Conservation (phyloP, 2,329 filamentous ascomycete genomes). For the Fusarium phyllophilum region DNA sequence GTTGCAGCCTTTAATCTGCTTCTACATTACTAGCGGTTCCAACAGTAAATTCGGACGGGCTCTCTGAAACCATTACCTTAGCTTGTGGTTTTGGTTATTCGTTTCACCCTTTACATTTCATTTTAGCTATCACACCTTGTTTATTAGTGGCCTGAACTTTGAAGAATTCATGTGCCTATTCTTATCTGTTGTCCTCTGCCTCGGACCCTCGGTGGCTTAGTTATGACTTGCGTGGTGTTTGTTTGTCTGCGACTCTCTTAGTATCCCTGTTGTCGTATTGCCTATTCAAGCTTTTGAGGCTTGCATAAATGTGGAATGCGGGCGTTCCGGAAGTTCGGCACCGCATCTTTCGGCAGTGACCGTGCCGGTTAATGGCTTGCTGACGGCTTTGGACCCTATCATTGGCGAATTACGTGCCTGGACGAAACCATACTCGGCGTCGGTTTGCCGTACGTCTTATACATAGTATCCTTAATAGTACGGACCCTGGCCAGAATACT, state of each 20-base stretch:
- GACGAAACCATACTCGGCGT: conserved; percentile 28
- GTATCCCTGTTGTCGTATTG: not conserved
- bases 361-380: conserved; percentile 41
- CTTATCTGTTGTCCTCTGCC: not conserved
- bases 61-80: conserved; percentile 67
- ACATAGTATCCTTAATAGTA: not conserved
- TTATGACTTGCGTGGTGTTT: not conserved
- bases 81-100: conserved; percentile 66
- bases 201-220: not conserved
- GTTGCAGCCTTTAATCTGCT: conserved; percentile 65
- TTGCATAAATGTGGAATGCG: conserved; percentile 23
- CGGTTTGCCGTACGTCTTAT: conserved; percentile 27
- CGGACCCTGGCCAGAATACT: conserved; percentile 14
- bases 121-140: not conserved
- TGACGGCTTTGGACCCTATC: not conserved
- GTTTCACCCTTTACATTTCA: conserved; percentile 70
- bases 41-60: conserved; percentile 62
- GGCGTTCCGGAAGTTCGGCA: conserved; percentile 45
- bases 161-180: not conserved
- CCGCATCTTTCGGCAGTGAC: conserved; percentile 31
- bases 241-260: not conserved
- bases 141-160: not conserved
- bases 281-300: conserved; percentile 3
- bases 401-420: conserved; percentile 27
- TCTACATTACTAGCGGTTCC: conserved; percentile 65